Conservation (phyloP, 2,329 filamentous ascomycete genomes). For the Hypoxylon sp. region DNA sequence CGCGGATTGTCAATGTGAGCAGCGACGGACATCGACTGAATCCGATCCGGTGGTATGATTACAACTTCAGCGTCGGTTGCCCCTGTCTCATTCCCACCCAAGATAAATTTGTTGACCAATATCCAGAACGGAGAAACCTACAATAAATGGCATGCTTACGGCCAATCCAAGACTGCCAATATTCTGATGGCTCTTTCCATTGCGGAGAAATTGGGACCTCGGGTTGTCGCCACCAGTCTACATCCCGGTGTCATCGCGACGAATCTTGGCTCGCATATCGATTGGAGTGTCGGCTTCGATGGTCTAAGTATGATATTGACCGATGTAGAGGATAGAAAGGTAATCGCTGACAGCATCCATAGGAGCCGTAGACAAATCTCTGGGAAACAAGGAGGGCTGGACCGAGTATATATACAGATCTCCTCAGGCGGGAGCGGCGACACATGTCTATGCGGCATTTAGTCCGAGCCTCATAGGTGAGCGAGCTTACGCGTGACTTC, state of each 20-base stretch:
- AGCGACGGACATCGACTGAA: slow-evolving; percentile 59
- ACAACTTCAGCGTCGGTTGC: slow-evolving; percentile 56
- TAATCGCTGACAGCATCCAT: not conserved
- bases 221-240: slow-evolving; percentile 49
- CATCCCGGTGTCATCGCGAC: slow-evolving; percentile 50
- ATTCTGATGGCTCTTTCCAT: slow-evolving; percentile 46
- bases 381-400: slow-evolving; percentile 16
- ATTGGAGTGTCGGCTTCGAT: not conserved
- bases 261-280: slow-evolving; percentile 18
- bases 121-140: slow-evolving; percentile 43
- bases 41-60: slow-evolving; percentile 58
- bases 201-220: slow-evolving; percentile 38
- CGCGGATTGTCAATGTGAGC: slow-evolving; percentile 58
- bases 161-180: slow-evolving; percentile 56
- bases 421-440: slow-evolving; percentile 49
- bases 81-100: not conserved
- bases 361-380: not conserved
- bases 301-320: slow-evolving; percentile 3
- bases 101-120: not conserved
- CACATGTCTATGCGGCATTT: slow-evolving; percentile 53
- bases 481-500: not conserved
- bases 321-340: not conserved
- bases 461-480: slow-evolving; percentile 35
- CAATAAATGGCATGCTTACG: slow-evolving; percentile 53
- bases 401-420: not conserved